Evolutionary conservation across 768 basidiomycete genomes (phyloP).

Genomic region (Calocybe indica): DNA sequence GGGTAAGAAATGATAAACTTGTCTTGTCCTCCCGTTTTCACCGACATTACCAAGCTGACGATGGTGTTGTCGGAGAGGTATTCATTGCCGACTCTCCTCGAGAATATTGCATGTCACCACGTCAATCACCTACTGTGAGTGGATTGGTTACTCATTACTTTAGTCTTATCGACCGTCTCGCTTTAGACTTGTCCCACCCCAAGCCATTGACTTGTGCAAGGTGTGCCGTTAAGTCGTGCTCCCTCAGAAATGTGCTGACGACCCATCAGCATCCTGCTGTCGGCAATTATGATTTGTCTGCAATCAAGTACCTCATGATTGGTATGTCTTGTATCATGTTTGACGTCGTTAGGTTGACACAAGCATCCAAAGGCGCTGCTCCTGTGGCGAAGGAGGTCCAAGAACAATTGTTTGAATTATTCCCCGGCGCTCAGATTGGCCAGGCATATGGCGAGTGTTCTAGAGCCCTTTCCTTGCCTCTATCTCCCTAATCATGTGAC

Average conservation of each 20-base stretch:
- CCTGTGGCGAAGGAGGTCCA: slow-evolving; percentile 51
- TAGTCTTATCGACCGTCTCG: background rate
- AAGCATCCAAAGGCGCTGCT: slow-evolving; percentile 41
- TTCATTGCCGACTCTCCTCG: slow-evolving; percentile 36
- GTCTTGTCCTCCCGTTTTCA: too few relatives aligned
- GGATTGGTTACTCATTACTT: background rate
- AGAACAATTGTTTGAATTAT: slow-evolving; percentile 32
- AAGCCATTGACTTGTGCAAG: slow-evolving; percentile 46
- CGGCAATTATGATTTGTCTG: slow-evolving; percentile 33
- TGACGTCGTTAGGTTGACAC: background rate
- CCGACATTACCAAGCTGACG: slow-evolving; percentile 33
- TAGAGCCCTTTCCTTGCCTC: background rate
- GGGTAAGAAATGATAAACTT: slow-evolving; percentile 22
- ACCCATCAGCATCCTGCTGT: slow-evolving; percentile 36
- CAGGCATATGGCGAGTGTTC: slow-evolving; percentile 48
- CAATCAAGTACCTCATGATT: slow-evolving; percentile 34
- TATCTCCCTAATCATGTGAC: background rate
- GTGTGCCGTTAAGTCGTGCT: slow-evolving; percentile 16
- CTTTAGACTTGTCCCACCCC: slow-evolving; percentile 39
- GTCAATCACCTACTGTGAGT: slow-evolving; percentile 36
- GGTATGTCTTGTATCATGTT: slow-evolving; percentile 22
- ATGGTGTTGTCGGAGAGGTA: slow-evolving; percentile 43
- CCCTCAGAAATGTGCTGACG: background rate
- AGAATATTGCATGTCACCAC: slow-evolving; percentile 37
- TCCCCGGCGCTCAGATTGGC: slow-evolving; percentile 49